phyloP scores from a whole-genome alignment of 1,284 basidiomycete species.

The Heterobasidion irregulare region DNA sequence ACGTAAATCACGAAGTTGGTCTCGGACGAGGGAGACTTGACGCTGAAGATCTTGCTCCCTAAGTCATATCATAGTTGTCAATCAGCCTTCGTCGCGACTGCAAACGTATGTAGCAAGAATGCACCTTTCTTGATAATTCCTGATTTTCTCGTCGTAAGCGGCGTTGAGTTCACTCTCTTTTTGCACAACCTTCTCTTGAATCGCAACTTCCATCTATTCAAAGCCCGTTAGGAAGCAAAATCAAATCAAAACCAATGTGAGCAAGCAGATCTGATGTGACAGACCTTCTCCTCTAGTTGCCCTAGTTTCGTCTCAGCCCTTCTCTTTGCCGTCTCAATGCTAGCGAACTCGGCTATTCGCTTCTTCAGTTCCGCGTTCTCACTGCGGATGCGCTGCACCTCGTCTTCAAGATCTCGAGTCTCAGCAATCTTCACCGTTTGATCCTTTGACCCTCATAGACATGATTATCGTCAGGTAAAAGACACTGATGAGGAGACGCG shows the following conservation, averaged over 20 bases:
- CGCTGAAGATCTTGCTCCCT: conserved; percentile 89
- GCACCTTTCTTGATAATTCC: conserved; percentile 91
- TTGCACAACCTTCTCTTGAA: conserved; percentile 77
- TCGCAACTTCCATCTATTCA: conserved; percentile 80
- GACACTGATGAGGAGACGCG: background rate
- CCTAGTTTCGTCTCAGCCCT: conserved; percentile 69
- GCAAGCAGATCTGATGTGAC: conserved; percentile 8
- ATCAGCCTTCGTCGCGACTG: background rate
- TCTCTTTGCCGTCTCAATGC: conserved; percentile 66
- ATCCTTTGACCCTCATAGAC: conserved; percentile 40
- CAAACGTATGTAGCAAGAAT: conserved; percentile 8
- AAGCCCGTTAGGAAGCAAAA: conserved; percentile 5
- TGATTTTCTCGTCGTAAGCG: conserved; percentile 90
- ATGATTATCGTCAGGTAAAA: background rate
- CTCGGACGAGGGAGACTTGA: conserved; percentile 78
- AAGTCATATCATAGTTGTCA: background rate
- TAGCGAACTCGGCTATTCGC: conserved; percentile 58
- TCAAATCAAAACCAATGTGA: background rate
- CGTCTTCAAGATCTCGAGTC: conserved; percentile 65
- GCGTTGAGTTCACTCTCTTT: conserved; percentile 96
- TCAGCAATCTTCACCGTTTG: conserved; percentile 86
- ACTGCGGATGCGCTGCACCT: conserved; percentile 62
- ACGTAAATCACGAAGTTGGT: conserved; percentile 85
- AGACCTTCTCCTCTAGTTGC: conserved; percentile 77
- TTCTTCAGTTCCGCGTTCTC: conserved; percentile 77